Percentiles rank a stretch among this genome's conserved stretches.
Evolutionary conservation across 495 filamentous ascomycete species (phyloP).

Genomic region (Penicillium paradoxum): DNA sequence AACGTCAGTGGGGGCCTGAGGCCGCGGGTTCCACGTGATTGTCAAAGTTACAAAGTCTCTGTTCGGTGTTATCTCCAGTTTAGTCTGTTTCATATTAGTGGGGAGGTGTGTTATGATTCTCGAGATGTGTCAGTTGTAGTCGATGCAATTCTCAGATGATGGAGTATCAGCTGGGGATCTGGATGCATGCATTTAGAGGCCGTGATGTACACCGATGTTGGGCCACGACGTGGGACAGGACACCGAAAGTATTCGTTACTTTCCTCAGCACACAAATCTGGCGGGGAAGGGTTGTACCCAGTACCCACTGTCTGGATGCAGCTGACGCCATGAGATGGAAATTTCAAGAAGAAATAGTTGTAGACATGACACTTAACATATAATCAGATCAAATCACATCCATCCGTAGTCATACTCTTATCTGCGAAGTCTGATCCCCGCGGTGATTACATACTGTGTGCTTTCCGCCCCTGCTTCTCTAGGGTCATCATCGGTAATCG

Average conservation of each 20-base stretch:
- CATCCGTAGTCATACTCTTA: not conserved
- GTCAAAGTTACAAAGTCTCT: not conserved
- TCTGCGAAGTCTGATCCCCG: conserved; percentile 2
- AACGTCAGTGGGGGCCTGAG: conserved; percentile 5
- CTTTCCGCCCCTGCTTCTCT: conserved; percentile 7
- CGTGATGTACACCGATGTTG: not conserved
- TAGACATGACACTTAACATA: not conserved
- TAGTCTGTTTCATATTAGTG: conserved; percentile 1
- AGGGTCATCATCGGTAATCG: conserved; percentile 5
- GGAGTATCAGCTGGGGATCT: not conserved
- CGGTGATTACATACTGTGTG: conserved; percentile 9
- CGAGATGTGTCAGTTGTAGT: not conserved
- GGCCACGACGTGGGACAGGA: conserved; percentile 4
- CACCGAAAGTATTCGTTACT: not conserved
- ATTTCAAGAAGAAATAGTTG: not conserved
- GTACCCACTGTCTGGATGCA: conserved; percentile 1
- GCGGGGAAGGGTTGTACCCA: conserved; percentile 5
- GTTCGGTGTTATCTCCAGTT: not conserved
- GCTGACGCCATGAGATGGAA: conserved; percentile 2
- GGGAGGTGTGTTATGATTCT: not conserved
- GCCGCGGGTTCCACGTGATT: conserved; percentile 1
- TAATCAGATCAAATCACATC: not conserved
- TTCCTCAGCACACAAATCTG: not conserved
- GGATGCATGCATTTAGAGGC: not conserved
- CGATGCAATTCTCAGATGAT: conserved; percentile 2